Conservation (phyloP, 768 basidiomycete species). For the Lepiota brunneoincarnata region DNA sequence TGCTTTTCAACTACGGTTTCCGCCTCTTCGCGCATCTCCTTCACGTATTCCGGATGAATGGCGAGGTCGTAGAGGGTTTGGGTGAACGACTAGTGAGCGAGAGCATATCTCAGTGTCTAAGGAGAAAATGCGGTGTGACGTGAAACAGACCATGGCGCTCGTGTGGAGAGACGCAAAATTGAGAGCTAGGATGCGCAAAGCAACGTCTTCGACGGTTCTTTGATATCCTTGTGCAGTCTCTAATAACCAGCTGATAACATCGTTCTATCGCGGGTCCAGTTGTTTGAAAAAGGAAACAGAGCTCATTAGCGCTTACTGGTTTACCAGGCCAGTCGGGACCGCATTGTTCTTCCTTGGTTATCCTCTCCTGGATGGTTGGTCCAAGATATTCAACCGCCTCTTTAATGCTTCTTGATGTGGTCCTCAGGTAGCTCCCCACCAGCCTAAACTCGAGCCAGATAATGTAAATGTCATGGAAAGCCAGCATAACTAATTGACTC, state of each 20-base stretch:
- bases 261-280: constrained; percentile 15
- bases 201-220: constrained; percentile 23
- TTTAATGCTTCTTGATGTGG: constrained; percentile 18
- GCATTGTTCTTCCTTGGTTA: constrained; percentile 1
- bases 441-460: constrained; percentile 12
- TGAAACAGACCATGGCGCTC: constrained; percentile 30
- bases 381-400: constrained; percentile 20
- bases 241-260: constrained; percentile 37
- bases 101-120: neutral
- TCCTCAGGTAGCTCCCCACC: constrained; percentile 21
- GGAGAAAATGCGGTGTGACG: neutral
- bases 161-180: constrained; percentile 45
- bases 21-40: constrained; percentile 40
- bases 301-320: constrained; percentile 2
- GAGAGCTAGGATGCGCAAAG: constrained; percentile 28
- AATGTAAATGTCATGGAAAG: neutral
- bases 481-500: constrained; percentile 8
- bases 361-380: constrained; percentile 14
- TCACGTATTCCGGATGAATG: constrained; percentile 28
- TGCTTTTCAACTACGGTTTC: constrained; percentile 29
- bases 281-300: neutral
- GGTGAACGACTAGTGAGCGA: constrained; percentile 28
- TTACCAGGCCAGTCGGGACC: constrained; percentile 12
- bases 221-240: constrained; percentile 27
- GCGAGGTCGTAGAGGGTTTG: constrained; percentile 35